Percentiles rank a stretch among this genome's conserved stretches.
phyloP scores from a whole-genome alignment of 2,329 filamentous ascomycete genomes.

The Juglanconis oblonga region DNA sequence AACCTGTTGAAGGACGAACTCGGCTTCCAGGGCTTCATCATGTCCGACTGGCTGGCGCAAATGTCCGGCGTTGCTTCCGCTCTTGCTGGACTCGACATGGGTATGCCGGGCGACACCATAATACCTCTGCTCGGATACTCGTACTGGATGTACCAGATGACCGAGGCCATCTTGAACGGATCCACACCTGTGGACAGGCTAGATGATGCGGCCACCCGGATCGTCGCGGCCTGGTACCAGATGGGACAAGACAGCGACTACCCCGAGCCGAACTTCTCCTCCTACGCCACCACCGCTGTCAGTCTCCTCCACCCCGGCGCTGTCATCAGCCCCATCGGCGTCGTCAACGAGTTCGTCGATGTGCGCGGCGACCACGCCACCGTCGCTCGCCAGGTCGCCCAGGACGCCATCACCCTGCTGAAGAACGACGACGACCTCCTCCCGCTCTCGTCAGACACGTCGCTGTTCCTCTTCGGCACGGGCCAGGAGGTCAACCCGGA shows the following conservation, averaged over 20 bases:
- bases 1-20: slow-evolving; percentile 75
- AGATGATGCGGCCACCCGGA: slow-evolving; percentile 55
- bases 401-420: slow-evolving; percentile 55
- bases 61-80: slow-evolving; percentile 71
- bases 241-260: slow-evolving; percentile 58
- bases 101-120: slow-evolving; percentile 57
- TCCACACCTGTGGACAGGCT: slow-evolving; percentile 53
- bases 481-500: slow-evolving; percentile 45
- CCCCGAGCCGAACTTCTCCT: slow-evolving; percentile 56
- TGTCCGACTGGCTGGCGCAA: slow-evolving; percentile 81
- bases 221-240: slow-evolving; percentile 59
- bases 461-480: slow-evolving; percentile 51
- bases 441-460: slow-evolving; percentile 37
- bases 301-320: slow-evolving; percentile 58
- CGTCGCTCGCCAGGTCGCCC: slow-evolving; percentile 50
- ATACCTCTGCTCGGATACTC: slow-evolving; percentile 50
- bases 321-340: slow-evolving; percentile 55
- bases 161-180: slow-evolving; percentile 53
- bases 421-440: slow-evolving; percentile 63
- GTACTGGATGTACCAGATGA: slow-evolving; percentile 55
- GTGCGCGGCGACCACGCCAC: slow-evolving; percentile 52
- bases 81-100: slow-evolving; percentile 68
- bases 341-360: slow-evolving; percentile 68
- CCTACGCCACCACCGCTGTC: slow-evolving; percentile 52
- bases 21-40: slow-evolving; percentile 77